These are phyloP conservation scores for Spergularia bocconei DNA, from an alignment of 148 eudicot species.

Conservation along the genomic window DNA sequence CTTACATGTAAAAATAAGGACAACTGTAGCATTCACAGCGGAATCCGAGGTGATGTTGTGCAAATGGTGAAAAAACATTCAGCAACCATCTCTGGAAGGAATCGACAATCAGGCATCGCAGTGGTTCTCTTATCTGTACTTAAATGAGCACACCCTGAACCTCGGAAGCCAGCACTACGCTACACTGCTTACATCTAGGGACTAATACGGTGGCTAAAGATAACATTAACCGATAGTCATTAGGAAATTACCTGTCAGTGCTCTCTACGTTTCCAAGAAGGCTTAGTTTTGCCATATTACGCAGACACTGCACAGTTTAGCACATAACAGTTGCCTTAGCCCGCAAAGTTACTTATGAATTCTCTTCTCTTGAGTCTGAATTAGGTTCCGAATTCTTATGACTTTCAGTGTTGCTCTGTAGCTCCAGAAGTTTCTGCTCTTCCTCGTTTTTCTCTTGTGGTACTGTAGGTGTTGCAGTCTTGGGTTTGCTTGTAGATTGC, in stretches of 20 bases:
- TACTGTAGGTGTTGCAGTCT: conserved; percentile 42
- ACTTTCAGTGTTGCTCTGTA: conserved; percentile 47
- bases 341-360: conserved; percentile 4
- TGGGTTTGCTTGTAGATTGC: conserved; percentile 70
- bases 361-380: conserved; percentile 38
- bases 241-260: conserved; percentile 9
- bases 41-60: not conserved
- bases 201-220: not conserved
- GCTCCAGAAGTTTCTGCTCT: conserved; percentile 67
- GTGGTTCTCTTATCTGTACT: not conserved
- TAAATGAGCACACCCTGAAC: not conserved
- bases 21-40: too few relatives aligned
- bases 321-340: not conserved
- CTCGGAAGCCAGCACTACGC: not conserved
- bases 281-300: not conserved
- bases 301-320: not conserved
- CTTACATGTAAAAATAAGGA: not conserved
- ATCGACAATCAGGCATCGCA: not conserved
- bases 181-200: not conserved
- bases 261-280: not conserved
- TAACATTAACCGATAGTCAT: not conserved
- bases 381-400: conserved; percentile 28
- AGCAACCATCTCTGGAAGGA: not conserved
- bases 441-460: conserved; percentile 54
- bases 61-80: not conserved